Evolutionary conservation across 805 yeast genomes (phyloP).

Genomic region (Candida sanyiensis): DNA sequence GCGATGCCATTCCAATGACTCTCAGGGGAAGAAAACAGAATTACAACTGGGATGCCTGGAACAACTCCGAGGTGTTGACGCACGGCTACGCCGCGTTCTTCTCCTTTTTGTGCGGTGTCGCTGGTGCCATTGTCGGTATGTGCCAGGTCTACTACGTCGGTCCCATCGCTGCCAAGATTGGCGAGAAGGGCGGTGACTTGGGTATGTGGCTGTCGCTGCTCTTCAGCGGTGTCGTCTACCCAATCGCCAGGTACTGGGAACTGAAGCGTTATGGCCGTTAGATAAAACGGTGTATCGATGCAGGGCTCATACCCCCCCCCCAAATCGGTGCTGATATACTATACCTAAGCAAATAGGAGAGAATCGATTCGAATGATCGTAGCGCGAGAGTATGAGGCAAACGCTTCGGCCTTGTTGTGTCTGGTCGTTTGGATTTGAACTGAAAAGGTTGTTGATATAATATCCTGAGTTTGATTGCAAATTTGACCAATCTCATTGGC

Average conservation of each 20-base stretch:
- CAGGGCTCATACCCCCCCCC: too few relatives aligned
- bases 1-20: conserved; percentile 6
- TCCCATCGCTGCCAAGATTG: conserved; percentile 59
- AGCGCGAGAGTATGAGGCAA: too few relatives aligned
- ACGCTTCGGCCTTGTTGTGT: too few relatives aligned
- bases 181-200: conserved; percentile 69
- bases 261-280: conserved; percentile 47
- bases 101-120: conserved; percentile 65
- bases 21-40: conserved; percentile 32
- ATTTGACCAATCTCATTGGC: conserved; percentile 8
- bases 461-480: too few relatives aligned
- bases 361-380: too few relatives aligned
- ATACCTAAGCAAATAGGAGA: too few relatives aligned
- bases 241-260: conserved; percentile 61
- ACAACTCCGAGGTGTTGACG: conserved; percentile 53
- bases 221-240: conserved; percentile 59
- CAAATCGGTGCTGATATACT: too few relatives aligned
- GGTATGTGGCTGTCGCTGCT: conserved; percentile 80
- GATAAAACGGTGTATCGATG: neutral
- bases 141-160: conserved; percentile 81
- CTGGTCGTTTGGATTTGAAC: too few relatives aligned
- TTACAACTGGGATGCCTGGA: conserved; percentile 76
- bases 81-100: conserved; percentile 65
- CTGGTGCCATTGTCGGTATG: conserved; percentile 86
- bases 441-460: too few relatives aligned